Percentiles rank a stretch among this genome's conserved stretches.
These are phyloP conservation scores for Kondoa subrosea DNA, from an alignment of 768 basidiomycete species.

Conservation along the genomic window DNA sequence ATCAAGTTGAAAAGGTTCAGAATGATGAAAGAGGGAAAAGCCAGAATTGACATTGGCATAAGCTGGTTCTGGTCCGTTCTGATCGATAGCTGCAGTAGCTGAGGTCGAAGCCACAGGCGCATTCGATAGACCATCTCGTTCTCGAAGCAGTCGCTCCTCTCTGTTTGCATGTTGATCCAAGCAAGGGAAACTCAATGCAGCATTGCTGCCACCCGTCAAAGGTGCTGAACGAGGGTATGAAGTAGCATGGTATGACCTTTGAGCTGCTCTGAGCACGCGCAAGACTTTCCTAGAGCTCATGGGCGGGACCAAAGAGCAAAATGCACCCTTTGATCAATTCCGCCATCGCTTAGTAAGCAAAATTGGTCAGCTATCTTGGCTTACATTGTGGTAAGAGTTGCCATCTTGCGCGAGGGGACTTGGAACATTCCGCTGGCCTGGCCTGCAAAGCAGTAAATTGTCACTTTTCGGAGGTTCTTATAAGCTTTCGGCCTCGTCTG, in stretches of 20 bases:
- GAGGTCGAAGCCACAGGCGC: constrained; percentile 2
- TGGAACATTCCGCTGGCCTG: too few relatives aligned
- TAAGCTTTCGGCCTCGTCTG: too few relatives aligned
- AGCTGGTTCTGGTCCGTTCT: constrained; percentile 18
- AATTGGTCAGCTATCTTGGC: too few relatives aligned
- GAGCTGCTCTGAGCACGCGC: neutral
- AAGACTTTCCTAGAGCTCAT: neutral
- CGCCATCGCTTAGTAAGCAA: too few relatives aligned
- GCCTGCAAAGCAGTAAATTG: too few relatives aligned
- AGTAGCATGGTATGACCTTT: constrained; percentile 2
- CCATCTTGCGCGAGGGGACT: too few relatives aligned
- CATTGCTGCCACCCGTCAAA: constrained; percentile 20
- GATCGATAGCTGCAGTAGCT: constrained; percentile 7
- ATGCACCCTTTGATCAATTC: too few relatives aligned
- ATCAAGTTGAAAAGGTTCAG: constrained; percentile 47
- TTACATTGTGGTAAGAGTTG: too few relatives aligned
- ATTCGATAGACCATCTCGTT: constrained; percentile 6
- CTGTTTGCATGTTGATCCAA: constrained; percentile 25
- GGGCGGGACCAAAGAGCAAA: too few relatives aligned
- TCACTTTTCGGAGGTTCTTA: too few relatives aligned
- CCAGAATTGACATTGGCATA: constrained; percentile 18
- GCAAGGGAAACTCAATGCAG: constrained; percentile 28
- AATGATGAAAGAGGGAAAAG: constrained; percentile 54
- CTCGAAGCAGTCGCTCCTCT: constrained; percentile 18
- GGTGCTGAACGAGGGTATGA: neutral